Base-by-base conservation (phyloP, 2,329 filamentous ascomycete species). In the Dryadomyces quercus-mongolicae region DNA sequence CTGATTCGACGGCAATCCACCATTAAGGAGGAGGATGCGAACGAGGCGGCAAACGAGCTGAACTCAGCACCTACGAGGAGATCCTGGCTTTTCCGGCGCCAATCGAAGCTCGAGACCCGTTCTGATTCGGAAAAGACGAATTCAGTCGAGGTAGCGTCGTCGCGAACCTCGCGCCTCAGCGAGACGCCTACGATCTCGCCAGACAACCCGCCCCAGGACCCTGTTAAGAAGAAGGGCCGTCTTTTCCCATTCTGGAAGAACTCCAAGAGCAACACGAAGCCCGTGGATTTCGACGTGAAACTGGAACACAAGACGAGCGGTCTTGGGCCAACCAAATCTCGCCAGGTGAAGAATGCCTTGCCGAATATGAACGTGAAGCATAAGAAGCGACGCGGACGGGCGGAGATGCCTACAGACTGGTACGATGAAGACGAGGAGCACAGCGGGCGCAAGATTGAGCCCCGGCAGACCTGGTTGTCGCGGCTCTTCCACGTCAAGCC, bases 401-500 rank as follows among this genome's bases (percentile, higher is more conserved):
- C 21, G 16, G 20, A 16, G 0, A 22, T 31, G 8, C 52, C 69
- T 2, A n/a, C 25, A 13, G 45, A 52, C 31, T 55, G 54, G 44
- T 50, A 56, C 36, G 55, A 57, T 57, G 63, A 66, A 31, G 68
- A 67, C 36, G 66, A 67, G 68, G 66, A 67, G 34, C 67, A 66
- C 56, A 67, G 34, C 66, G 66, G 56, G 65, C 76, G 76, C 55
- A 76, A 76, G 68, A 86, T 79, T 62, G 82, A 82, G 58, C 77
- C 81, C 34, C 84, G 82, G 64, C 84, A 89, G 63, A 95, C 86
- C 61, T 96, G 92, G 91, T 79, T 97, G 53, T 85, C 88, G 34
- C 86, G 88, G 16, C 81, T 97, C 48, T 88, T 97, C 71, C 82
- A 89, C 54, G 85, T 96, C 64, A 95, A 93, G 66, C 92, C 92